phyloP scores from a whole-genome alignment of 2,329 filamentous ascomycete genomes.

The Neofusicoccum parvum region DNA sequence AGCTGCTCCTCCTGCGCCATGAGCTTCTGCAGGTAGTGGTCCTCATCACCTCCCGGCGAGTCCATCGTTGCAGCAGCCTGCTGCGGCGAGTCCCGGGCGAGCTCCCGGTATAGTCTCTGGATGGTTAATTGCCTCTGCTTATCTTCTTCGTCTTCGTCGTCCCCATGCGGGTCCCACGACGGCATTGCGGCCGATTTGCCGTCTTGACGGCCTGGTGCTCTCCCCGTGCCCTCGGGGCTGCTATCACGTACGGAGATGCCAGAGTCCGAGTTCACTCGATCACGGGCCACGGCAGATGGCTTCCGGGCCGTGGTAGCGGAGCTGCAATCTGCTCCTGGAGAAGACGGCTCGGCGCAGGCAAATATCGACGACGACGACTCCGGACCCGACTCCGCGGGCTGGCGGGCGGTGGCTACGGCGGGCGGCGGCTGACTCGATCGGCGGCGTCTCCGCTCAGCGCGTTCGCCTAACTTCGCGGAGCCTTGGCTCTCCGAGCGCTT shows the following conservation, averaged over 20 bases:
- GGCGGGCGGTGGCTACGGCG: background rate
- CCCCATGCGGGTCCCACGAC: background rate
- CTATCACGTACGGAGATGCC: conserved; percentile 36
- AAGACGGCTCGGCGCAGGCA: background rate
- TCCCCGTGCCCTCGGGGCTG: conserved; percentile 33
- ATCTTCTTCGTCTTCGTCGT: conserved; percentile 25
- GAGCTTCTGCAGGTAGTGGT: conserved; percentile 3
- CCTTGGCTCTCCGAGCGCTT: conserved; percentile 18
- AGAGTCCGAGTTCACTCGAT: conserved; percentile 26
- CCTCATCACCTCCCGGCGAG: background rate
- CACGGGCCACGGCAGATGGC: conserved; percentile 9
- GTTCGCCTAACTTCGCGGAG: conserved; percentile 18
- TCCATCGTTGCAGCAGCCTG: background rate
- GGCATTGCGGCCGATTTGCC: background rate
- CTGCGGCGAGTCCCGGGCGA: background rate
- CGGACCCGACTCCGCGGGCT: conserved; percentile 25
- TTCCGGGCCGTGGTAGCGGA: conserved; percentile 10
- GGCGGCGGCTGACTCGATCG: conserved; percentile 16
- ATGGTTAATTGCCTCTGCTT: conserved; percentile 18
- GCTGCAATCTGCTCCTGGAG: conserved; percentile 4
- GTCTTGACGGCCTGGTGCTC: conserved; percentile 11
- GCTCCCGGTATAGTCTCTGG: conserved; percentile 11
- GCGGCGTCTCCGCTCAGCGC: conserved; percentile 2
- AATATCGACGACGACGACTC: background rate
- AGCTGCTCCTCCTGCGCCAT: conserved; percentile 16